These are phyloP conservation scores for Talaromyces nanjingensis DNA, from an alignment of 495 filamentous ascomycete genomes.

Conservation along the genomic window DNA sequence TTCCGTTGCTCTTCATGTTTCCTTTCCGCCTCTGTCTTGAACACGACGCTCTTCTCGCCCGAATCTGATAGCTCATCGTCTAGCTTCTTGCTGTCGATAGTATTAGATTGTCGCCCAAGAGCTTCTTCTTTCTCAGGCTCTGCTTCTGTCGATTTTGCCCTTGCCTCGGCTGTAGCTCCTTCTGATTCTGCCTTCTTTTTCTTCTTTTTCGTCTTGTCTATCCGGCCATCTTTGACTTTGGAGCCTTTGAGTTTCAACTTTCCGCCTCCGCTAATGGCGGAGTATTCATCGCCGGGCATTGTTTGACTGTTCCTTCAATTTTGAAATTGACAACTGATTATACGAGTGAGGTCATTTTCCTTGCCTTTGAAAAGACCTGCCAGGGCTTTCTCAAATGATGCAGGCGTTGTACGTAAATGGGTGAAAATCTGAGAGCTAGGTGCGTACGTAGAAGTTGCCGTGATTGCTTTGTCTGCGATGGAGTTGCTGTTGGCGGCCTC, in stretches of 20 bases:
- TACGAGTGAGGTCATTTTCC: background rate
- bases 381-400: background rate
- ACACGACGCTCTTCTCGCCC: constrained; percentile 10
- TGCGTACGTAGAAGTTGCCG: background rate
- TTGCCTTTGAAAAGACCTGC: background rate
- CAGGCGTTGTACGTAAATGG: background rate
- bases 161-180: constrained; percentile 15
- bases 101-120: background rate
- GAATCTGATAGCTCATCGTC: background rate
- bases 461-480: background rate
- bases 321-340: background rate
- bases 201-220: constrained; percentile 54
- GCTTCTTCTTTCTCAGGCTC: background rate
- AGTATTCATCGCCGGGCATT: constrained; percentile 65
- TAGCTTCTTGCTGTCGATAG: background rate
- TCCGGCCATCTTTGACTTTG: constrained; percentile 43
- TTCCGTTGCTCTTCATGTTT: constrained; percentile 70
- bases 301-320: no score
- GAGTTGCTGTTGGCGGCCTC: background rate
- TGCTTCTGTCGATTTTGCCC: background rate
- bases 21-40: constrained; percentile 83
- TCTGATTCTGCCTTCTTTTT: constrained; percentile 53
- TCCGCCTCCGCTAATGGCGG: constrained; percentile 53
- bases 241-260: constrained; percentile 76
- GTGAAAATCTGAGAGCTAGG: background rate